Percentiles rank a stretch among this genome's conserved stretches.
phyloP scores from a whole-genome alignment of 495 filamentous ascomycete species.

The Neurospora sp. region DNA sequence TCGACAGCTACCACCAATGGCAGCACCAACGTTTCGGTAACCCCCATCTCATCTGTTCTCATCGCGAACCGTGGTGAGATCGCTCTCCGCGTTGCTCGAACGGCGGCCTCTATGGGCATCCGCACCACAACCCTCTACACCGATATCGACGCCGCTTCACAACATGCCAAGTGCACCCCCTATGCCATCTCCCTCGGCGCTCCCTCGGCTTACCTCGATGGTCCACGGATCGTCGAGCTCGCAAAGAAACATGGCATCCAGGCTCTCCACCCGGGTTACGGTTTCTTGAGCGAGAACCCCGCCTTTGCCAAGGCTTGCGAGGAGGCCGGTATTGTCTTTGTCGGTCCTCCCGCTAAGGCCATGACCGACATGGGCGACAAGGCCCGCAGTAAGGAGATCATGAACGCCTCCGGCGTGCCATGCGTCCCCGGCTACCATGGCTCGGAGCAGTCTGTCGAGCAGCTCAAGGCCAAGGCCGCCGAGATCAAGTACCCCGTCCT shows the following conservation, averaged over 20 bases:
- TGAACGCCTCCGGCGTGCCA: slow-evolving; percentile 84
- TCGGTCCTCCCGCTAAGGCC: slow-evolving; percentile 82
- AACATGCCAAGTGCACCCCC: slow-evolving; percentile 80
- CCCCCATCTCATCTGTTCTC: slow-evolving; percentile 70
- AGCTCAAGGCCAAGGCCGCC: slow-evolving; percentile 62
- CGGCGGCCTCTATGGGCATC: slow-evolving; percentile 80
- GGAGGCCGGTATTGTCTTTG: slow-evolving; percentile 87
- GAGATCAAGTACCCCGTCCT: slow-evolving; percentile 87
- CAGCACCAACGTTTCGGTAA: slow-evolving; percentile 18
- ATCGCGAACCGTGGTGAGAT: slow-evolving; percentile 98
- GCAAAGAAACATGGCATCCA: slow-evolving; percentile 78
- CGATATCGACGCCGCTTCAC: slow-evolving; percentile 74
- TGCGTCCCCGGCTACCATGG: slow-evolving; percentile 97
- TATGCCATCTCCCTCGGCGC: slow-evolving; percentile 74
- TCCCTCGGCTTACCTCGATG: slow-evolving; percentile 79
- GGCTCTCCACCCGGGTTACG: slow-evolving; percentile 93
- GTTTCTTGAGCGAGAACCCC: slow-evolving; percentile 93
- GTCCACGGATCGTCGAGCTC: slow-evolving; percentile 78
- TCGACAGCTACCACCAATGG: slow-evolving; percentile 13
- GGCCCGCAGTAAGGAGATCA: slow-evolving; percentile 83
- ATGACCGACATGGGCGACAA: slow-evolving; percentile 99
- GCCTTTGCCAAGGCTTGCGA: slow-evolving; percentile 80
- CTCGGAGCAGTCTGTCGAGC: slow-evolving; percentile 61
- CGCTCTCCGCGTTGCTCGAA: slow-evolving; percentile 81
- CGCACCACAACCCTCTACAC: slow-evolving; percentile 92